phyloP scores from a whole-genome alignment of 2,329 filamentous ascomycete genomes.

The Teratosphaeria nubilosa region DNA sequence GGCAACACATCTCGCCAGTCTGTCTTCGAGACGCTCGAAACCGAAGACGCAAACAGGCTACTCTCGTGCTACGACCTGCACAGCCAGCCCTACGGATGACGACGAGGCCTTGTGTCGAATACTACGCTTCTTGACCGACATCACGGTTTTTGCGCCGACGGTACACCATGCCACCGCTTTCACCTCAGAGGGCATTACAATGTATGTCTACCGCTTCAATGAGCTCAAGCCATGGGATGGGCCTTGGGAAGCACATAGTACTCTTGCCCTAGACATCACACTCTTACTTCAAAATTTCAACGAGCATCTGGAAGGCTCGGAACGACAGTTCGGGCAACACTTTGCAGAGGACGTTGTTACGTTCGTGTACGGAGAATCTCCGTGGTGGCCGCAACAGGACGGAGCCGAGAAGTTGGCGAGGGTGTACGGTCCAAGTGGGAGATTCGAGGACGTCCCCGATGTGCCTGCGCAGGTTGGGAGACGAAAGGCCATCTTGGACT shows the following conservation, averaged over 20 bases:
- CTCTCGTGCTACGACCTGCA: constrained; percentile 33
- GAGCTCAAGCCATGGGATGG: constrained; percentile 40
- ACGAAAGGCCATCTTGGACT: constrained; percentile 7
- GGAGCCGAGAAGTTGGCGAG: constrained; percentile 16
- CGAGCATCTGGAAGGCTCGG: constrained; percentile 26
- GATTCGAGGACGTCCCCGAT: constrained; percentile 8
- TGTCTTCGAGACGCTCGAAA: not conserved
- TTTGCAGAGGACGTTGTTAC: constrained; percentile 31
- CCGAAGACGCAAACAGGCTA: constrained; percentile 7
- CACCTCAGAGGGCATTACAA: constrained; percentile 3
- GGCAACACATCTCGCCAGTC: constrained; percentile 14
- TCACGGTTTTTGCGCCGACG: constrained; percentile 37
- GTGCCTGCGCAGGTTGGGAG: constrained; percentile 8
- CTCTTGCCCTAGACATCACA: constrained; percentile 37
- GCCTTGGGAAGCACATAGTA: constrained; percentile 28
- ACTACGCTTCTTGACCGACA: constrained; percentile 36
- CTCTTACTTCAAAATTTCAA: constrained; percentile 40
- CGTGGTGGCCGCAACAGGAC: constrained; percentile 16
- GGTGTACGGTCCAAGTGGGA: constrained; percentile 7
- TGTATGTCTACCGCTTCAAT: constrained; percentile 38
- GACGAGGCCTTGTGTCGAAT: constrained; percentile 31
- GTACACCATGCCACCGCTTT: constrained; percentile 28
- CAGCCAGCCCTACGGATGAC: constrained; percentile 31
- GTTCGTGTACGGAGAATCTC: constrained; percentile 29
- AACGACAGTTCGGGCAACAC: constrained; percentile 21